Base-by-base conservation (phyloP, 2,329 filamentous ascomycete species). In the Elsinoe fawcettii region DNA sequence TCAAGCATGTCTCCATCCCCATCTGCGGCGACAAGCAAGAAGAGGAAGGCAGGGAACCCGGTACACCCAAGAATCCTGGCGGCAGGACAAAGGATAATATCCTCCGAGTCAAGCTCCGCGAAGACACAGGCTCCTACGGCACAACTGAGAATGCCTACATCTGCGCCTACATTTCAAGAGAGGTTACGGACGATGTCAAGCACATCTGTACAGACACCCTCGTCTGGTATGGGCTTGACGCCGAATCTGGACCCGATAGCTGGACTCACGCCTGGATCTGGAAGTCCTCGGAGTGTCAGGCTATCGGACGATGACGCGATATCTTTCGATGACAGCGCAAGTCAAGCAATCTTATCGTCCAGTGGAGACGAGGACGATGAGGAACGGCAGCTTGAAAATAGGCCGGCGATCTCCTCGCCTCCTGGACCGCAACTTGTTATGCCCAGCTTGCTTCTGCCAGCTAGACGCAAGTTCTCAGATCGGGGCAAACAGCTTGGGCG, bases 381-480 rank as follows among this genome's bases (percentile, higher is more conserved):
- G 7, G 64, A 65, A 8, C 71, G 73, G 70, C 74, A 66, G 65
- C 73, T 64, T 20, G 64, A 65, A 27, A 44, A 59, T 72, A 74
- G 14, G 9, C 30, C 18, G 2, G 3, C 49, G n/a, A 23, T 34
- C 8, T n/a, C 22, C 7, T 30, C 12, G 18, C 23, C 34, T 49
- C 76, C 70, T 60, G 57, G 59, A 36, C 86, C 87, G 22, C 91
- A 97, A 70, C 80, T 99, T n/a, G 88, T 99, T 60, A 99, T 99
- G 93, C 93, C 93, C 4, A 96, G 90, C 67, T 86, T 99, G 65
- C 85, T 83, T 60, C 93, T 99, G 82, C 92, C 93, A 2, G 87
- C 83, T 60, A 84, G 93, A 51, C 81, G 90, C 54, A 91, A 91
- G 0, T 97, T 97, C 70, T 96, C 93, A 0, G 83, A 87, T n/a